Base-by-base conservation (phyloP, 192 early-diverging fungal species). In the Podila clonocystis region DNA sequence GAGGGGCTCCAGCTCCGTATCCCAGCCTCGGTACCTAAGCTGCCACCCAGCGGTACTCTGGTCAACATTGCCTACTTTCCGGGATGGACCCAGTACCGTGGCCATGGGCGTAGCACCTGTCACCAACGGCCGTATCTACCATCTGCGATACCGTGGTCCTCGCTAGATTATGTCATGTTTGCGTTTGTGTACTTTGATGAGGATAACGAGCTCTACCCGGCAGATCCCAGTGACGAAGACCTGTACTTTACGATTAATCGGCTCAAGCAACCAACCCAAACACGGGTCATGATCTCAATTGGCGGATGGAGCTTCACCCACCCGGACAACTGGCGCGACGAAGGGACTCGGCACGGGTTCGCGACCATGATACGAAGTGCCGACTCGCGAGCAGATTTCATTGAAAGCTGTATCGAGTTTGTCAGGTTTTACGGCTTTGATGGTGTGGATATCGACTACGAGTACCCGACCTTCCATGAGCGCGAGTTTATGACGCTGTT, bases 281-380 rank as follows among this genome's bases (percentile, higher is more conserved):
- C 90, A 49, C 78, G 85, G 33, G 82, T 86, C 69, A 67, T 91
- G 70, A 88, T 91, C 20, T 89, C 90, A 0, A 73, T 91, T 8
- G 90, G 89, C 31, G 89, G 90, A 13, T 91, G 91, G 91, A 85
- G 86, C 26, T 86, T 83, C 85, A 91, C 90, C 28, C 83, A 82
- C 58, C 75, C 70, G 3, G 70, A 79, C 1, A 48, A 38, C 15
- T 31, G 58, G 20, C 33, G 45, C 1, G 64, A 70, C 0, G 62
- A 24, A 2, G 60, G 31, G 1, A 79, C 70, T 2, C 45, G 11
- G 33, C 29, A 72, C 24, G 76, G 86, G 48, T 92, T 92, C 76
- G 85, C 85, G 8, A 65, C 63, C 15, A 88, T 90, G 84, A 83
- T 87, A 1, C 57, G 73, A 3, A 62, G 76, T 17, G 66, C 70